Conservation (phyloP, 257 asterid genomes). For the Nicotiana otophora region DNA sequence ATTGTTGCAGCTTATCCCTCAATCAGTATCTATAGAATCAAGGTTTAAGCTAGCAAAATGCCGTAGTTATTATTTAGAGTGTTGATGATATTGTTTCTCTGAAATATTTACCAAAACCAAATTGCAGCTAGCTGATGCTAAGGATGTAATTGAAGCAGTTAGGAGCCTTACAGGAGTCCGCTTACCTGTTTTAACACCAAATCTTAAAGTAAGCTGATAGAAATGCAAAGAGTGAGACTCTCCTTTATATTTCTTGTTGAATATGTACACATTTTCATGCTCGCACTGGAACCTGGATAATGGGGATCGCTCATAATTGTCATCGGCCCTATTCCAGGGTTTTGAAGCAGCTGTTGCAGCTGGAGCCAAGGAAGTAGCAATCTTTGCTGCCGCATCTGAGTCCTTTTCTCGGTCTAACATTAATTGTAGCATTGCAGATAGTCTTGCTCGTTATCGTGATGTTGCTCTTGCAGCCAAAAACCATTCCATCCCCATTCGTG, state of each 20-base stretch:
- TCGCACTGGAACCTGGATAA: neutral
- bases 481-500: constrained; percentile 68
- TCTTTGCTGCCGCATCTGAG: constrained; percentile 93
- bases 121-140: constrained; percentile 82
- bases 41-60: neutral
- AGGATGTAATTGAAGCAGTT: constrained; percentile 70
- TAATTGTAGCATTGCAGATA: constrained; percentile 77
- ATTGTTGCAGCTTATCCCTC: neutral
- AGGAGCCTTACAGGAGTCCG: constrained; percentile 45
- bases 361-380: constrained; percentile 92
- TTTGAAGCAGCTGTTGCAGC: constrained; percentile 78
- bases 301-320: neutral
- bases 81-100: neutral
- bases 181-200: constrained; percentile 87
- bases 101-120: constrained; percentile 13
- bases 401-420: constrained; percentile 76
- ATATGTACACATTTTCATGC: neutral
- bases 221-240: neutral
- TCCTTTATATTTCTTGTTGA: neutral
- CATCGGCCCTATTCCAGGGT: constrained; percentile 44
- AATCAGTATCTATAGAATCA: neutral
- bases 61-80: neutral
- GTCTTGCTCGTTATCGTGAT: constrained; percentile 71
- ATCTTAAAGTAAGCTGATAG: constrained; percentile 56
- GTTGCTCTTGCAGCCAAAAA: constrained; percentile 70